These are phyloP conservation scores for Pulveroboletus frians DNA, from an alignment of 768 basidiomycete genomes.

Conservation along the genomic window DNA sequence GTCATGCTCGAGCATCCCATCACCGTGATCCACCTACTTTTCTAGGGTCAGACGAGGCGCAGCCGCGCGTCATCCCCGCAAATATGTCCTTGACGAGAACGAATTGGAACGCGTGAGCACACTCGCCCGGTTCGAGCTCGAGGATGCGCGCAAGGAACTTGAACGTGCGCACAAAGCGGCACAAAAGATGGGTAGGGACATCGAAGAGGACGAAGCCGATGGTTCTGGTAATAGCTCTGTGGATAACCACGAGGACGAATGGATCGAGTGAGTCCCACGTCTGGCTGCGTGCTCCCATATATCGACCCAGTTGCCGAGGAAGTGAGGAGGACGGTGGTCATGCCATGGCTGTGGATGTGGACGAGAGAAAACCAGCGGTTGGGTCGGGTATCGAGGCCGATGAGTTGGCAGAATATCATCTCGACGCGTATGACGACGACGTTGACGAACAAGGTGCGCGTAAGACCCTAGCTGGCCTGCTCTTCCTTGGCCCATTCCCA, in stretches of 20 bases:
- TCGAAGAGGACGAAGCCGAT: constrained; percentile 62
- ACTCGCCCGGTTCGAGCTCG: constrained; percentile 81
- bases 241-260: constrained; percentile 50
- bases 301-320: constrained; percentile 19
- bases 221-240: constrained; percentile 39
- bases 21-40: neutral
- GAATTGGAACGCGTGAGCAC: constrained; percentile 88
- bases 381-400: constrained; percentile 39
- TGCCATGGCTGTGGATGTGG: constrained; percentile 57
- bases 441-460: constrained; percentile 33
- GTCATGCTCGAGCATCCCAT: neutral
- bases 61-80: constrained; percentile 66
- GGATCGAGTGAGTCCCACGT: constrained; percentile 78
- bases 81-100: constrained; percentile 85
- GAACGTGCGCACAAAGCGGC: constrained; percentile 77
- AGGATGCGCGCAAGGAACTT: constrained; percentile 83
- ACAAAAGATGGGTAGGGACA: constrained; percentile 61
- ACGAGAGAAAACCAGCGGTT: constrained; percentile 11
- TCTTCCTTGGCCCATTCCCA: neutral
- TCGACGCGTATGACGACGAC: constrained; percentile 92
- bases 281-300: constrained; percentile 5
- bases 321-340: constrained; percentile 47
- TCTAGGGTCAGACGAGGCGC: constrained; percentile 76
- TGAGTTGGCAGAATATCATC: constrained; percentile 80
- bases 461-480: neutral